A percentile compares a stretch with the other conserved stretches of the same genome.
phyloP scores from a whole-genome alignment of 768 basidiomycete genomes.

The Tulasnella sp. region DNA sequence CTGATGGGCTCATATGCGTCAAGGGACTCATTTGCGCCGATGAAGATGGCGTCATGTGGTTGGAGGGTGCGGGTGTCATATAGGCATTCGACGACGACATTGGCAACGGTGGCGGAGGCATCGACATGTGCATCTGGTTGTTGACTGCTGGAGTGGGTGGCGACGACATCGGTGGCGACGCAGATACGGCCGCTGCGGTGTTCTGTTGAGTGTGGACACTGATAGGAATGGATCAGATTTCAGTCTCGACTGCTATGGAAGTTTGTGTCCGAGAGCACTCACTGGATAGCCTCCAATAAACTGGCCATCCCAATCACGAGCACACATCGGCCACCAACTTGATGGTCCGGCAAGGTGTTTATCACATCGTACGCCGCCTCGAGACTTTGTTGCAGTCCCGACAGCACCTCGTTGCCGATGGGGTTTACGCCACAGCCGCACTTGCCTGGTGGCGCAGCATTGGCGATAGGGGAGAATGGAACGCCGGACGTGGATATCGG shows the following conservation, averaged over 20 bases:
- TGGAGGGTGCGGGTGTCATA: background rate
- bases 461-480: background rate
- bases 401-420: slow-evolving; percentile 14
- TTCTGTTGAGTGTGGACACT: slow-evolving; percentile 1
- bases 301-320: background rate
- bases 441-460: slow-evolving; percentile 1
- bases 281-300: slow-evolving; percentile 5
- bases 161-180: slow-evolving; percentile 1
- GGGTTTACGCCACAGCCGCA: slow-evolving; percentile 16
- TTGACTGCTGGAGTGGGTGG: slow-evolving; percentile 1
- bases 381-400: background rate
- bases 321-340: slow-evolving; percentile 4
- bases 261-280: background rate
- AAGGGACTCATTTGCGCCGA: slow-evolving; percentile 12
- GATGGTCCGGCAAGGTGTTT: slow-evolving; percentile 10
- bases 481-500: background rate
- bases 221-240: slow-evolving; percentile 7
- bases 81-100: background rate
- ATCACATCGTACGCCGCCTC: slow-evolving; percentile 9
- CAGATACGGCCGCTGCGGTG: slow-evolving; percentile 1
- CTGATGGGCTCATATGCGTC: slow-evolving; percentile 11
- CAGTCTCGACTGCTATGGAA: background rate
- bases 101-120: slow-evolving; percentile 1
- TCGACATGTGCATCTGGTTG: no score
- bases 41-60: slow-evolving; percentile 6